Evolutionary conservation across 208 protist genomes (phyloP), one percentile per base, ranked within the genome.

Genomic region (Acanthamoeba divionensis): DNA sequence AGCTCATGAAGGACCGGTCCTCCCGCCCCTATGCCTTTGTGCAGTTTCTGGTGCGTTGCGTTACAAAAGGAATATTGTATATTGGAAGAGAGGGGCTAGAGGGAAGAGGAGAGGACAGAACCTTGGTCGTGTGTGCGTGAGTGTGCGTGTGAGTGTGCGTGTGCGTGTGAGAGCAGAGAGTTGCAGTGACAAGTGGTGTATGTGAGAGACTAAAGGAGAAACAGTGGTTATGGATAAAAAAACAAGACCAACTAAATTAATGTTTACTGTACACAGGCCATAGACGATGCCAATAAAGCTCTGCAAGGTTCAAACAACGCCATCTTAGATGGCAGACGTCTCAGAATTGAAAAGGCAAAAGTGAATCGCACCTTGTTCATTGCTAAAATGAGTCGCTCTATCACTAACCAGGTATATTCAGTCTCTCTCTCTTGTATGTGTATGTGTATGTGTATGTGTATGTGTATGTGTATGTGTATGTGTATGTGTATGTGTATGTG

Each of bases 341-440:
- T 89, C 18, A 36, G 77, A 15, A 48, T 89, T 10, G 89, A 91
- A 47, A 90, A 90, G 44, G 69, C 73, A 18, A 65, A 90, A 33
- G 82, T 92, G 31, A 89, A 92, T 33, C 90, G 90, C n/a, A 92
- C 90, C 7, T 48, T 92, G n/a, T 92, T 92, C 41, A 13, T 92
- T 29, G 90, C 90, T 31, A 92, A 92, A 38, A 54, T 92, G 44
- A 65, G 52, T 44, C 55, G 79, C 31, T n/a, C 12, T 45, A 48
- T 91, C 24, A 91, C 45, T 26, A 75, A n/a, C 7, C 54, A 54
- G 31, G 79, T 88, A 88, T 26, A n/a, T 7, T 24, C 12, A 67
- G n/a, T n/a, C n/a, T n/a, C n/a, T n/a, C n/a, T n/a, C n/a, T n/a
- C n/a, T n/a, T n/a, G n/a, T n/a, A n/a, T n/a, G n/a, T n/a, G n/a